Evolutionary conservation across 345 rosid species (phyloP), one percentile per base, ranked within the genome.

Genomic region (Euphorbia peplus): DNA sequence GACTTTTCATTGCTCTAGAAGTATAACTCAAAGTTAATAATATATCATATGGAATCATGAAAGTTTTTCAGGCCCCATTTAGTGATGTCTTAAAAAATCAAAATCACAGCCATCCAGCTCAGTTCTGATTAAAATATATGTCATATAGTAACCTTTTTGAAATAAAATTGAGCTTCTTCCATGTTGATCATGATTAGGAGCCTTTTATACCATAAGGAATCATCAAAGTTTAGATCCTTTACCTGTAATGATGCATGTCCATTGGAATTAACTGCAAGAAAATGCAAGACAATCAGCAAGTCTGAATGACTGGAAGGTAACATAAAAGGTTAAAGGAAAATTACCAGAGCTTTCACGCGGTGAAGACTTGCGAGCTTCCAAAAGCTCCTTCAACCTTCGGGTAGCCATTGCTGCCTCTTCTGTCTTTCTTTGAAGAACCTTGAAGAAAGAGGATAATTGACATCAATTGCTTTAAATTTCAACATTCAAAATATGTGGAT

Each of bases 351-450:
- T 84, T 53, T 95, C 97, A 60, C 98, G 95, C 51, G 80, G 57
- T 77, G 95, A 84, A 72, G 88, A 86, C 79, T 95, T 95, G 21
- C 98, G 93, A 78, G 92, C 95, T 95, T 95, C 98, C 50, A 95
- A 81, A 81, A 95, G 81, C 80, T 95, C 96, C 77, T 92, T 95
- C 71, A 95, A 81, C 80, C 99, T 87, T 81, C 86, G 91, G 77
- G 96, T 95, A 48, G 99, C 98, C 87, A 88, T 81, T 73, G 99
- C 91, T 74, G 99, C 99, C 83, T 95, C 99, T 80, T 92, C 99
- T 59, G 97, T 95, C 86, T 95, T 95, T 76, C 99, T 86, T 66
- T 95, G 99, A 70, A 95, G 98, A 83, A 95, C 97, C 99, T 95
- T 83, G 63, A 75, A 74, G 73, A 63, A 66, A 63, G 64, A 71